A percentile compares a stretch with the other conserved stretches of the same genome.
These are phyloP conservation scores for Ceratocystiopsis brevicomis DNA, from an alignment of 2,329 filamentous ascomycete genomes.

Conservation along the genomic window DNA sequence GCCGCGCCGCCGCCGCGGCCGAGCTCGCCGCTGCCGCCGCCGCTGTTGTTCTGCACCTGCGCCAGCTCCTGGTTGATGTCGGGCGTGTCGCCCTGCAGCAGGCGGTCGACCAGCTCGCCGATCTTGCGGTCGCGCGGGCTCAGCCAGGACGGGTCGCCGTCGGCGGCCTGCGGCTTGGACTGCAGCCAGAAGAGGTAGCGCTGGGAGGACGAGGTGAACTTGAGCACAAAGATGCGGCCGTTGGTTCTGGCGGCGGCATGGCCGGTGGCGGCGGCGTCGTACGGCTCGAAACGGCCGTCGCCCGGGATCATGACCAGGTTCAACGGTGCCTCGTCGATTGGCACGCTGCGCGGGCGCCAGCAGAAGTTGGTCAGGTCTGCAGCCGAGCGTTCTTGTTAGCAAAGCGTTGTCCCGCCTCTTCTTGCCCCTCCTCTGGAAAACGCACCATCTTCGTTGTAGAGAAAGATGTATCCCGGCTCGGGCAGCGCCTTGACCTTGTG, in stretches of 20 bases:
- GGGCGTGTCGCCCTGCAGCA: constrained; percentile 79
- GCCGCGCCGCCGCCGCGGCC: constrained; percentile 36
- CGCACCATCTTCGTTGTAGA: constrained; percentile 71
- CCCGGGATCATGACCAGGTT: constrained; percentile 87
- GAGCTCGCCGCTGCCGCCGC: constrained; percentile 15
- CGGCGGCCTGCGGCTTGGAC: constrained; percentile 59
- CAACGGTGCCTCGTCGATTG: constrained; percentile 56
- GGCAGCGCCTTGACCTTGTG: constrained; percentile 54
- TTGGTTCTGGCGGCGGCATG: constrained; percentile 49
- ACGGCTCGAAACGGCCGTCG: constrained; percentile 74
- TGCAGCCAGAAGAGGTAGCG: constrained; percentile 94
- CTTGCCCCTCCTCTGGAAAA: constrained; percentile 1
- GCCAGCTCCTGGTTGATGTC: constrained; percentile 58
- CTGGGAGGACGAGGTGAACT: constrained; percentile 82
- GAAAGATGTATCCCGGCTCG: constrained; percentile 72
- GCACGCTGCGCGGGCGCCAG: constrained; percentile 67
- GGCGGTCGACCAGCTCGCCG: constrained; percentile 64
- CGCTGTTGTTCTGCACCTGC: constrained; percentile 32
- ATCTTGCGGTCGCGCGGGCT: constrained; percentile 74
- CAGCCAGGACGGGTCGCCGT: constrained; percentile 55
- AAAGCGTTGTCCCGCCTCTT: not conserved
- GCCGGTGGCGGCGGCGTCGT: constrained; percentile 37
- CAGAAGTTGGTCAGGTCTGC: constrained; percentile 84
- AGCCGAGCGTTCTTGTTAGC: not conserved
- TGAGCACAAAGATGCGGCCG: constrained; percentile 81